phyloP scores from a whole-genome alignment of 495 filamentous ascomycete genomes.

The Penicillium longicatenatum region DNA sequence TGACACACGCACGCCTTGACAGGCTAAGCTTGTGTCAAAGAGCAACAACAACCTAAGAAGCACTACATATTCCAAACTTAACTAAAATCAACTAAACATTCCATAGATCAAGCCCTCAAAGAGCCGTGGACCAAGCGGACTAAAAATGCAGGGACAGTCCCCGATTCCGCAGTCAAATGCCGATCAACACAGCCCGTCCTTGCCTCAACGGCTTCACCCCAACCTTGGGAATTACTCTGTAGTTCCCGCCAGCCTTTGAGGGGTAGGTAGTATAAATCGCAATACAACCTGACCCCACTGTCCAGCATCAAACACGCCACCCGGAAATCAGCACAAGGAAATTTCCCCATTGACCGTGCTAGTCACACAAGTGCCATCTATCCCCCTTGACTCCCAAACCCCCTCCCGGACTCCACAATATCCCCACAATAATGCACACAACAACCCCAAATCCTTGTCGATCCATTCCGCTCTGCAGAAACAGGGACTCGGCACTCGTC shows the following conservation, averaged over 20 bases:
- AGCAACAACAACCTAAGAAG: too few relatives aligned
- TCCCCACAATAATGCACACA: background rate
- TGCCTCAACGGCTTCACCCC: background rate
- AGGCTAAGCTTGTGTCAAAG: too few relatives aligned
- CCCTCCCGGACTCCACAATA: background rate
- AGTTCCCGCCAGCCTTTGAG: background rate
- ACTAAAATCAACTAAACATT: background rate
- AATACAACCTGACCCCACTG: background rate
- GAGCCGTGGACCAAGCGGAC: background rate
- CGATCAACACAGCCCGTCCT: background rate
- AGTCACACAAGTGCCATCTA: background rate
- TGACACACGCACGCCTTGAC: too few relatives aligned
- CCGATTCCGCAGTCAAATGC: background rate
- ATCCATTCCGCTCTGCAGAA: conserved; percentile 22
- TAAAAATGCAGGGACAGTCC: background rate
- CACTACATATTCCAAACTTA: background rate
- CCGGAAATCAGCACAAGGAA: background rate
- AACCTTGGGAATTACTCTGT: background rate
- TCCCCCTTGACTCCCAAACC: conserved; percentile 1
- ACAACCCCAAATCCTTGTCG: conserved; percentile 3
- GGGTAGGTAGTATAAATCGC: background rate
- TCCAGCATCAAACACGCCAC: background rate
- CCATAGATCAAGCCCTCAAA: too few relatives aligned
- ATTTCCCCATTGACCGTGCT: background rate
- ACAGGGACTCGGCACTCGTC: conserved; percentile 7